Percentiles rank a stretch among this genome's conserved stretches.
Evolutionary conservation across 441 rosid species (phyloP).

Genomic region (Aleurites moluccanus): DNA sequence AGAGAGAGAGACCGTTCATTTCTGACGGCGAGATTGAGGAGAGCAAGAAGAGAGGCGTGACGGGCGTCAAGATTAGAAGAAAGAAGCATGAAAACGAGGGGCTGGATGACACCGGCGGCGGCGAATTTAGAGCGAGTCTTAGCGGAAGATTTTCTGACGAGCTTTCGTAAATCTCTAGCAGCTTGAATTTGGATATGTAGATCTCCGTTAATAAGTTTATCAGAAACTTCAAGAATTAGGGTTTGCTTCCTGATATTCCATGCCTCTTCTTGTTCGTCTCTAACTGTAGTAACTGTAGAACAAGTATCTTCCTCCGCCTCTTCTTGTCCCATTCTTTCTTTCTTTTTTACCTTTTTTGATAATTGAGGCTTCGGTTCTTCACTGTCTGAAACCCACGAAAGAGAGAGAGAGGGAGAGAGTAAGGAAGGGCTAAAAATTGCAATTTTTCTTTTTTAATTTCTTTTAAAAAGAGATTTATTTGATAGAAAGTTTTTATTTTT

Average conservation of each 20-base stretch:
- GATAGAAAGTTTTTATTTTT: no score
- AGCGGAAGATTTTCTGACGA: slow-evolving; percentile 53
- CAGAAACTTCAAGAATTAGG: slow-evolving; percentile 47
- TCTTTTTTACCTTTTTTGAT: slow-evolving; percentile 15
- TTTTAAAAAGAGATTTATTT: no score
- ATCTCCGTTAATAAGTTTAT: slow-evolving; percentile 55
- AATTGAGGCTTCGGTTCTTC: slow-evolving; percentile 19
- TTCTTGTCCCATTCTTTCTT: slow-evolving; percentile 32
- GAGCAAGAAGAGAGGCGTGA: slow-evolving; percentile 73
- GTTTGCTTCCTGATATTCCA: slow-evolving; percentile 50
- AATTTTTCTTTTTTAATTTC: background rate
- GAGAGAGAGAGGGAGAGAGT: background rate
- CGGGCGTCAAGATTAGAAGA: slow-evolving; percentile 57
- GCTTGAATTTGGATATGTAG: slow-evolving; percentile 60
- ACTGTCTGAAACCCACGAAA: slow-evolving; percentile 12
- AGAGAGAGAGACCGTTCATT: slow-evolving; percentile 53
- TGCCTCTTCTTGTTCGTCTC: slow-evolving; percentile 29
- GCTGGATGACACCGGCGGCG: slow-evolving; percentile 68
- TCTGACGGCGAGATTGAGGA: slow-evolving; percentile 74
- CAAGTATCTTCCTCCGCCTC: slow-evolving; percentile 35
- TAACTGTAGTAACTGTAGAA: background rate
- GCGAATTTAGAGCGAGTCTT: slow-evolving; percentile 67
- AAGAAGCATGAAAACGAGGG: slow-evolving; percentile 61
- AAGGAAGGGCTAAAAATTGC: background rate
- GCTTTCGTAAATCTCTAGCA: slow-evolving; percentile 56